Evolutionary conservation across 1,284 basidiomycete species (phyloP), one percentile per base, ranked within the genome.

Genomic region (Jaminaea rosea): DNA sequence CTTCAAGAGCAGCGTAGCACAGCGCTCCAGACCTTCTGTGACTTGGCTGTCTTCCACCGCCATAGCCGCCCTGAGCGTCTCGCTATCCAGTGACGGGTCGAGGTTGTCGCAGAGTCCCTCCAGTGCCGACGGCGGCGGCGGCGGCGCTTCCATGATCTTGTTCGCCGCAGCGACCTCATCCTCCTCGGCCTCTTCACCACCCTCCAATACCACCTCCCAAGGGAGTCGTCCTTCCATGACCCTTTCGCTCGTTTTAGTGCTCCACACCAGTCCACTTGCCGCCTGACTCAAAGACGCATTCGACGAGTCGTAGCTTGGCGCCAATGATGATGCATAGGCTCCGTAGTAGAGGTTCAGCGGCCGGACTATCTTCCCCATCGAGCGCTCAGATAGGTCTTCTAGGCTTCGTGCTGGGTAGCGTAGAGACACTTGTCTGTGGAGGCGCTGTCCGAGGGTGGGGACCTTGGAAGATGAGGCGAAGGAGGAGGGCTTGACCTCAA

Each of bases 291-390:
- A 34, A 15, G 63, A 56, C 1, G 55, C 47, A 24, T 54, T 47
- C 1, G 59, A 49, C 13, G 67, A 65, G 46, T 71, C 69, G 51
- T 64, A 63, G 17, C 63, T 55, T 3, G 69, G 69, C 9, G 61
- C 65, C 21, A 59, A 71, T 4, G 65, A n/a, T n/a, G n/a, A 64
- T 17, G 62, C 53, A 26, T 61, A 64, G 17, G 63, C 56, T 24
- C 64, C 65, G 44, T 71, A 71, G 23, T 58, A 60, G 27, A 69
- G 58, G 55, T 63, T 65, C 0, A 57, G 52, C 15, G 62, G 55
- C 1, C 49, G 46, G 41, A 26, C 42, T 28, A 4, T 37, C 29
- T 41, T 34, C 34, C 11, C 24, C 31, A 19, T 19, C 8, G 19
- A 17, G 21, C 23, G 17, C 19, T 42, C 39, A 7, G 19, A 13